These are phyloP conservation scores for Cladosporium sp. DNA, from an alignment of 2,329 filamentous ascomycete genomes.

Conservation along the genomic window DNA sequence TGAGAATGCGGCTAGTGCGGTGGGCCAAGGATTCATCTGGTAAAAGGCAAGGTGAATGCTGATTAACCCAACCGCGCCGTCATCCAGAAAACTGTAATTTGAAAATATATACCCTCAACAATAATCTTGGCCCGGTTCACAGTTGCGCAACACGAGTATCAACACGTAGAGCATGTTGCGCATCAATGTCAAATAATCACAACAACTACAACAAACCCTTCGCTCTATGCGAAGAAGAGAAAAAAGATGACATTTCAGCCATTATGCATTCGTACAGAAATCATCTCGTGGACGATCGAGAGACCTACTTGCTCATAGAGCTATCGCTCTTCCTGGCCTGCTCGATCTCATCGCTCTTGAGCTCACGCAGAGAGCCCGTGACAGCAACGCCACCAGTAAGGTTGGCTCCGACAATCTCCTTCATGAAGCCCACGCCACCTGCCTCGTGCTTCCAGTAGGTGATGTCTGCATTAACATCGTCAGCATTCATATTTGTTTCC, in stretches of 20 bases:
- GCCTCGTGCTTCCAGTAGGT: conserved; percentile 31
- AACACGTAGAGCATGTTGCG: neutral
- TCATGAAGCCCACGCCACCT: conserved; percentile 26
- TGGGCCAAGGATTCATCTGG: conserved; percentile 32
- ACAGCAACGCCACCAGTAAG: conserved; percentile 31
- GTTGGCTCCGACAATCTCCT: conserved; percentile 30
- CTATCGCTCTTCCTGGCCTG: conserved; percentile 27
- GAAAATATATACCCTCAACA: conserved; percentile 13
- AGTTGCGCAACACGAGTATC: neutral
- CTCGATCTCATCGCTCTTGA: conserved; percentile 30
- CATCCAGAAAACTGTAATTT: neutral
- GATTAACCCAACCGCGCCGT: conserved; percentile 29
- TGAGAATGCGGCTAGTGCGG: conserved; percentile 27
- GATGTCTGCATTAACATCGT: conserved; percentile 24
- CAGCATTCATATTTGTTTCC: conserved; percentile 3
- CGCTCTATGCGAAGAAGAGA: neutral
- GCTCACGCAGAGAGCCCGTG: conserved; percentile 31
- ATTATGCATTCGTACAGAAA: conserved; percentile 1
- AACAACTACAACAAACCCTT: neutral
- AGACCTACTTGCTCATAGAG: conserved; percentile 20
- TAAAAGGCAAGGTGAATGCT: conserved; percentile 34
- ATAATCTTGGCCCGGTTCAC: too few species aligned
- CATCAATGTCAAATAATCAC: neutral
- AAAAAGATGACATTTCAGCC: neutral
- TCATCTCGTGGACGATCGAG: neutral